phyloP scores from a whole-genome alignment of 768 basidiomycete genomes.

The Coprinopsis strossmayeri region DNA sequence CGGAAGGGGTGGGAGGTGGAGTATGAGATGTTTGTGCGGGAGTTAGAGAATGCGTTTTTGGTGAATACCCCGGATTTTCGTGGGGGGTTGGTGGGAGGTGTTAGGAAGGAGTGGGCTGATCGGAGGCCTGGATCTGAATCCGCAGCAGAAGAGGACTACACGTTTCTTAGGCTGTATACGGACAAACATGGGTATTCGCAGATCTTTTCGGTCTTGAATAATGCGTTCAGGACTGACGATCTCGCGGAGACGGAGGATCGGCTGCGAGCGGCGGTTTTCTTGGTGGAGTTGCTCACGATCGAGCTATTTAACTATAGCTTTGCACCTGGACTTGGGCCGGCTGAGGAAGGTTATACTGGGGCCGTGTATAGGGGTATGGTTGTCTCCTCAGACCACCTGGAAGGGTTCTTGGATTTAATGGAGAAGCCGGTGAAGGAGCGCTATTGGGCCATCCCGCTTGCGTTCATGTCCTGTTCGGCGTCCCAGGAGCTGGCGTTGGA shows the following conservation, averaged over 20 bases:
- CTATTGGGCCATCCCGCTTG: conserved; percentile 19
- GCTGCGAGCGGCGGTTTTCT: conserved; percentile 16
- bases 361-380: conserved; percentile 15
- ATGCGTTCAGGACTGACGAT: conserved; percentile 13
- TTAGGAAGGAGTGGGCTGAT: conserved; percentile 15
- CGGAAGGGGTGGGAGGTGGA: conserved; percentile 14
- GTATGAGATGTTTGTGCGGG: conserved; percentile 15
- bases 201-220: conserved; percentile 17
- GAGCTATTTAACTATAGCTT: conserved; percentile 19
- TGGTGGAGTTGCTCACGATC: conserved; percentile 19
- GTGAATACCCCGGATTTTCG: conserved; percentile 6
- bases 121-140: conserved; percentile 1
- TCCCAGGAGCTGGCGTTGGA: conserved; percentile 12
- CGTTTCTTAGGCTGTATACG: conserved; percentile 15
- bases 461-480: conserved; percentile 16
- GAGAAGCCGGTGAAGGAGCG: conserved; percentile 15
- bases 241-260: conserved; percentile 8
- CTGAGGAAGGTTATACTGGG: conserved; percentile 14
- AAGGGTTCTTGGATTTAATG: conserved; percentile 14
- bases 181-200: conserved; percentile 16
- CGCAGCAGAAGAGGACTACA: conserved; percentile 12
- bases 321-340: conserved; percentile 5
- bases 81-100: conserved; percentile 1
- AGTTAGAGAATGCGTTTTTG: conserved; percentile 11
- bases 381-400: conserved; percentile 13